Conservation (phyloP, 768 basidiomycete species). For the Boletus sensibilis region DNA sequence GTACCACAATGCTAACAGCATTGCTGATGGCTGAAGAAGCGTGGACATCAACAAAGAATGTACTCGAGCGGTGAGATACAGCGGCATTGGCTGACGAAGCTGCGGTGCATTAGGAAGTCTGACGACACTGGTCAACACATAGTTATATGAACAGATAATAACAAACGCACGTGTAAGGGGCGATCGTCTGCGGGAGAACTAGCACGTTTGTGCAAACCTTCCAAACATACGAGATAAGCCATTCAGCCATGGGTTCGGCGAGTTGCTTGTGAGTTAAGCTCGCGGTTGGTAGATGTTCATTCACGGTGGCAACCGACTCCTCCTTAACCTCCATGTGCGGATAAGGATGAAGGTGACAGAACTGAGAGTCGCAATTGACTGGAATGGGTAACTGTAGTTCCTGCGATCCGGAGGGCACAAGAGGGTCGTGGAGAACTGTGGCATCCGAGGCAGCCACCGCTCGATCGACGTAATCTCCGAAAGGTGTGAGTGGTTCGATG, state of each 20-base stretch:
- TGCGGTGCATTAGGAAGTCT: constrained; percentile 32
- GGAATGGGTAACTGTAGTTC: constrained; percentile 23
- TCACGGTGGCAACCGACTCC: constrained; percentile 41
- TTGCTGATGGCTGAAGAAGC: constrained; percentile 76
- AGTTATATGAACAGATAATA: background rate
- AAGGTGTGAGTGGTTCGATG: constrained; percentile 72
- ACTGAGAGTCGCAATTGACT: constrained; percentile 27
- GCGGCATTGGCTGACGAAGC: constrained; percentile 41
- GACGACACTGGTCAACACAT: constrained; percentile 11
- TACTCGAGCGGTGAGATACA: constrained; percentile 53
- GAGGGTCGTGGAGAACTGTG: constrained; percentile 24
- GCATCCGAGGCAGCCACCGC: constrained; percentile 50
- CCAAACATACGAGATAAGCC: constrained; percentile 80
- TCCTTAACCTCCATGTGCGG: constrained; percentile 16
- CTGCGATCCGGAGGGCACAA: constrained; percentile 17
- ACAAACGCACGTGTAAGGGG: constrained; percentile 52
- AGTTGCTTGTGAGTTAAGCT: constrained; percentile 65
- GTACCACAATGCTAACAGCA: constrained; percentile 80
- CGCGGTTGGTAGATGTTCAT: constrained; percentile 34
- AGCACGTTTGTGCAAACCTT: constrained; percentile 76
- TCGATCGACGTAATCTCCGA: constrained; percentile 73
- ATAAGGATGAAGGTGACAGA: constrained; percentile 21
- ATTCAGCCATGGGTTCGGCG: constrained; percentile 74
- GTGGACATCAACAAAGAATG: constrained; percentile 78
- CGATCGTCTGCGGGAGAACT: constrained; percentile 53